Evolutionary conservation across 768 basidiomycete genomes (phyloP).

Genomic region (Tulasnella sp.): DNA sequence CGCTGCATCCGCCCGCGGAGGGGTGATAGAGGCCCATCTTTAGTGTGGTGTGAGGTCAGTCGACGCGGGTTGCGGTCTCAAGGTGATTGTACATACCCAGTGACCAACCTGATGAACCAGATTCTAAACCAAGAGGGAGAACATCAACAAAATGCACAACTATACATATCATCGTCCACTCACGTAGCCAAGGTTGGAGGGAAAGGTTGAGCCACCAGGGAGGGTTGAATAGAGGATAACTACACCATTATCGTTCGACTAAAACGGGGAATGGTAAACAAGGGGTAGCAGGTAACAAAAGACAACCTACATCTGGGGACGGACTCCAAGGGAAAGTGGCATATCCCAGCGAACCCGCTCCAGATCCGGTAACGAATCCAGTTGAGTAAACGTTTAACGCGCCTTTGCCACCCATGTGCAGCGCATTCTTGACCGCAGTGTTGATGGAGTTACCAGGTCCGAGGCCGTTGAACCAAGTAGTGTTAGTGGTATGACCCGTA

Average conservation of each 20-base stretch:
- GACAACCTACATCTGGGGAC: background rate
- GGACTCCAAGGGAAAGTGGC: constrained; percentile 29
- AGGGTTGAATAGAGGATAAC: constrained; percentile 27
- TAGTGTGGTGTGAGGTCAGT: too few relatives aligned
- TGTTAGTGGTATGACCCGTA: constrained; percentile 19
- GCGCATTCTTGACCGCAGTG: constrained; percentile 28
- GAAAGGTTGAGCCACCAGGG: constrained; percentile 23
- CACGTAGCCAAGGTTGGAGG: constrained; percentile 14
- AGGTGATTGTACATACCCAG: too few relatives aligned
- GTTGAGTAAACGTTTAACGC: constrained; percentile 31
- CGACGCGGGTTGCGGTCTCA: too few relatives aligned
- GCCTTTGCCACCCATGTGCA: constrained; percentile 25
- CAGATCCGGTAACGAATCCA: constrained; percentile 19
- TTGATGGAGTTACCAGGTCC: constrained; percentile 25
- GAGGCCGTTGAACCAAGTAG: constrained; percentile 22
- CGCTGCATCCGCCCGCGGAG: constrained; percentile 28
- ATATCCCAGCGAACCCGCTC: constrained; percentile 28
- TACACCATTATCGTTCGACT: constrained; percentile 29
- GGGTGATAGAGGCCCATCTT: constrained; percentile 33
- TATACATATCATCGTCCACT: background rate
- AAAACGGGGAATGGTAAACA: background rate
- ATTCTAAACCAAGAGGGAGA: constrained; percentile 19
- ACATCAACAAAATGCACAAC: background rate
- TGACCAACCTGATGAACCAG: constrained; percentile 33
- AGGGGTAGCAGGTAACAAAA: background rate